A percentile compares a stretch with the other conserved stretches of the same genome.
phyloP scores from a whole-genome alignment of 495 filamentous ascomycete species.

The Aspergillus leporis region DNA sequence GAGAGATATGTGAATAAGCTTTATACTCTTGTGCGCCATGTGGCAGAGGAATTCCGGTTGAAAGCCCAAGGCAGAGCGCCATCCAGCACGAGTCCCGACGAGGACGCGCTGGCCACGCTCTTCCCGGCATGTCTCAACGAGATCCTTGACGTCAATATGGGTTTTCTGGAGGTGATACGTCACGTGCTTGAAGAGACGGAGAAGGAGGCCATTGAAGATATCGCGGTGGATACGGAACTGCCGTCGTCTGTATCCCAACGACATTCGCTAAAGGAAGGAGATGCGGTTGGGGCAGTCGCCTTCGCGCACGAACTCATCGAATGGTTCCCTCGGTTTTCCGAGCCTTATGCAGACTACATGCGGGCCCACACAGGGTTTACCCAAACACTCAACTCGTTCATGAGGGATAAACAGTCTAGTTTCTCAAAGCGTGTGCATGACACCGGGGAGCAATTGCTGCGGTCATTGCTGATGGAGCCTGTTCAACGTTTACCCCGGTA shows the following conservation, averaged over 20 bases:
- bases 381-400: constrained; percentile 70
- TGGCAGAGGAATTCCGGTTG: constrained; percentile 70
- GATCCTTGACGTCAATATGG: constrained; percentile 77
- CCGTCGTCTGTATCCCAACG: constrained; percentile 37
- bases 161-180: constrained; percentile 73
- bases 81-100: constrained; percentile 70
- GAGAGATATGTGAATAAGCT: constrained; percentile 88
- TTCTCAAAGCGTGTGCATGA: constrained; percentile 77
- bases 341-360: constrained; percentile 89
- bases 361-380: constrained; percentile 81
- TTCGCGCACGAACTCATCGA: constrained; percentile 78
- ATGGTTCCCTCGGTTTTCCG: constrained; percentile 87
- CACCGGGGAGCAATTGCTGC: constrained; percentile 85
- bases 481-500: constrained; percentile 95
- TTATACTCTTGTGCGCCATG: constrained; percentile 73
- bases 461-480: constrained; percentile 93
- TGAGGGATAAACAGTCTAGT: constrained; percentile 71
- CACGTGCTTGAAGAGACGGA: constrained; percentile 80
- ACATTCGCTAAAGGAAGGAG: constrained; percentile 48
- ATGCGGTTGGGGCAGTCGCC: constrained; percentile 70
- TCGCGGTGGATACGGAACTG: constrained; percentile 55
- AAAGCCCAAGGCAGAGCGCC: constrained; percentile 58
- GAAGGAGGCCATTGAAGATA: constrained; percentile 69
- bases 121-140: constrained; percentile 78
- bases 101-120: constrained; percentile 67